A percentile compares a stretch with the other conserved stretches of the same genome.
phyloP scores from a whole-genome alignment of 805 yeast genomes.

The Jamesozyma jinghongensis region DNA sequence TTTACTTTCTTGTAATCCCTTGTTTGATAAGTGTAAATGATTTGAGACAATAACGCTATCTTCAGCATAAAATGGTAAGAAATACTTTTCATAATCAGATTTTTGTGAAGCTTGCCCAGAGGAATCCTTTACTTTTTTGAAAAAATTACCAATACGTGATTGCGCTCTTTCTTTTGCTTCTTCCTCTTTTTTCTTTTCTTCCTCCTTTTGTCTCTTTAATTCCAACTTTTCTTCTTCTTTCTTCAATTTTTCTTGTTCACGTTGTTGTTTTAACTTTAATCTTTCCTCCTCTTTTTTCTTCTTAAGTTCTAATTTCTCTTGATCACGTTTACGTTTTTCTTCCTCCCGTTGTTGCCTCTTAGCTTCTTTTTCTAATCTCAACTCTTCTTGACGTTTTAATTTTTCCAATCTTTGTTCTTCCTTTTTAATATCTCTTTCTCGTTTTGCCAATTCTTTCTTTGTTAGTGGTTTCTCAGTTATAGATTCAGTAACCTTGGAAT shows the following conservation, averaged over 20 bases:
- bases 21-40: constrained; percentile 3
- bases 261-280: constrained; percentile 16
- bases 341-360: constrained; percentile 9
- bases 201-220: constrained; percentile 13
- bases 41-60: constrained; percentile 26
- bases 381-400: neutral
- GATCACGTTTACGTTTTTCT: constrained; percentile 11
- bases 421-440: neutral
- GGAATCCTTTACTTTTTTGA: constrained; percentile 26
- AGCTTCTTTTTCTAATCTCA: constrained; percentile 1
- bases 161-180: constrained; percentile 32
- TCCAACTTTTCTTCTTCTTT: constrained; percentile 15
- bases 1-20: constrained; percentile 6
- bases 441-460: neutral
- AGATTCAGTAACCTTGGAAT: no score
- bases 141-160: constrained; percentile 31
- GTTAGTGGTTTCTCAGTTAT: no score
- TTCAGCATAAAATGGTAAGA: constrained; percentile 33
- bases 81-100: constrained; percentile 29
- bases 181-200: constrained; percentile 24
- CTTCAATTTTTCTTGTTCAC: constrained; percentile 18
- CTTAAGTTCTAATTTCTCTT: constrained; percentile 12
- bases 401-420: constrained; percentile 1
- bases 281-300: constrained; percentile 7
- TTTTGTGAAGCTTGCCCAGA: constrained; percentile 14